These are phyloP conservation scores for Quercus lobata DNA, from an alignment of 331 rosid genomes.

Conservation along the genomic window DNA sequence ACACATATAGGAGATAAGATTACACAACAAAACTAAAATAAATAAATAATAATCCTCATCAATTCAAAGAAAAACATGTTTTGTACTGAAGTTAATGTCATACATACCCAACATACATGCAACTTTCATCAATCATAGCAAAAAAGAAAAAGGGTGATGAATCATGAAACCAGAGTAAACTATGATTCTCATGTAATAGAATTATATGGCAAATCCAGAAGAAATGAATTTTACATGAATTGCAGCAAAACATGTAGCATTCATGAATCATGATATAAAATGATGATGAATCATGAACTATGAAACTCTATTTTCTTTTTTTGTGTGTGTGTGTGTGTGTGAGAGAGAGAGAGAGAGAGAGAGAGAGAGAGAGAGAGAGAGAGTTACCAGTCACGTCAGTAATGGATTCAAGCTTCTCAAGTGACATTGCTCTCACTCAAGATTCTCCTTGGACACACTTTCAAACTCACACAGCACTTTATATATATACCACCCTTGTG, in stretches of 20 bases:
- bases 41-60: neutral
- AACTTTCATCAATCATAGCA: neutral
- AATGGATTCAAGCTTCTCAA: neutral
- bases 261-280: no score
- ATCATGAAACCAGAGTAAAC: neutral
- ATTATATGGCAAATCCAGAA: no score
- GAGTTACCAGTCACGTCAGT: conserved; percentile 12
- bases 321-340: no score
- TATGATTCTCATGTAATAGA: neutral
- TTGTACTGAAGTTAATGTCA: no score
- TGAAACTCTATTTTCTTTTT: no score
- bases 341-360: no score
- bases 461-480: no score
- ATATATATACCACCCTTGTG: neutral
- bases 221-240: no score
- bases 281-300: neutral
- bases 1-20: neutral
- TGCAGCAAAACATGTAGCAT: no score
- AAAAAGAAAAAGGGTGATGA: neutral
- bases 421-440: neutral
- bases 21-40: neutral
- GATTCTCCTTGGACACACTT: neutral
- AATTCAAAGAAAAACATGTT: neutral
- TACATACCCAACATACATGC: neutral
- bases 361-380: neutral